phyloP scores from a whole-genome alignment of 2,329 filamentous ascomycete genomes.

The Penicillium digitatum region DNA sequence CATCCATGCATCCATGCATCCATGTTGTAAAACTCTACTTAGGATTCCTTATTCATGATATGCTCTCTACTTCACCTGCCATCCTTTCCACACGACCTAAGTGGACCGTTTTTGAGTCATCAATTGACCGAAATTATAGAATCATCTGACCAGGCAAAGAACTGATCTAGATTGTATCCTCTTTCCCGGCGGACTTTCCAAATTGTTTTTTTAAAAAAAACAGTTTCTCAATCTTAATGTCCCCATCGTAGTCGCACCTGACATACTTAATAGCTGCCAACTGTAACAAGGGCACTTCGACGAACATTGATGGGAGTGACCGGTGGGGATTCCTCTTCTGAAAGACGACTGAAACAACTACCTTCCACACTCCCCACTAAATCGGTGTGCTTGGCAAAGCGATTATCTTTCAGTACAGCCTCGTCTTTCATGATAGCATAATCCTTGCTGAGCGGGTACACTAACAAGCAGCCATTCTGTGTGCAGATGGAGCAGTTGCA shows the following conservation, averaged over 20 bases:
- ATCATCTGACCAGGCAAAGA: neutral
- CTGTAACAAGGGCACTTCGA: neutral
- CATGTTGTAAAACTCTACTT: too few relatives aligned
- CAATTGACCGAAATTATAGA: neutral
- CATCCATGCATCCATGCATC: too few relatives aligned
- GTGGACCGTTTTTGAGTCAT: neutral
- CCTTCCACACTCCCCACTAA: neutral
- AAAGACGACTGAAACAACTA: neutral
- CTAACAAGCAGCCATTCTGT: neutral
- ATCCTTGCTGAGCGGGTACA: neutral
- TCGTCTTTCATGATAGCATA: neutral
- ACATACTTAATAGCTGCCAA: neutral
- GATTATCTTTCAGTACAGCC: neutral
- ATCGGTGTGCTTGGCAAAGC: neutral
- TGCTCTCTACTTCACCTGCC: neutral
- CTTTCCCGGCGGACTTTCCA: neutral
- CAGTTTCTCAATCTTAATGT: neutral
- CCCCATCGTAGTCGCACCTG: neutral
- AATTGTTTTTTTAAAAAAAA: too few relatives aligned
- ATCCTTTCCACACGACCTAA: neutral
- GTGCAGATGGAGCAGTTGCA: neutral
- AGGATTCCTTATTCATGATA: neutral
- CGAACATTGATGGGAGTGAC: neutral
- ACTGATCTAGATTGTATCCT: neutral
- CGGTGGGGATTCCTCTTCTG: neutral